These are phyloP conservation scores for Lentinus polychrous DNA, from an alignment of 1,284 basidiomycete genomes.

Conservation along the genomic window DNA sequence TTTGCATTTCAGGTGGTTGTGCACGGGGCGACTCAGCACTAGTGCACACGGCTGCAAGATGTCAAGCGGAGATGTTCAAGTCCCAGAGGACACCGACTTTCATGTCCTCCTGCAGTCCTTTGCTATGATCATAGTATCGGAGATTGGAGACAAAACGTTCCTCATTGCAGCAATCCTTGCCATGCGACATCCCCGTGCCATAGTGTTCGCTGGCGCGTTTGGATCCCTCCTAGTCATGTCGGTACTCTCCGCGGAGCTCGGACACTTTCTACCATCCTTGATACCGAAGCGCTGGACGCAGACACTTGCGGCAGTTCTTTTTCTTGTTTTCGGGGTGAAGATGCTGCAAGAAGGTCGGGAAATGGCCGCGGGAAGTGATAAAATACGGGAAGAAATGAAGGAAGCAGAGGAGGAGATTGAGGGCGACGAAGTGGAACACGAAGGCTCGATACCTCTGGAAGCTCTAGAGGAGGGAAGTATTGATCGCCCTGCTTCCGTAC, in stretches of 20 bases:
- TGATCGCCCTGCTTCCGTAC: conserved; percentile 1
- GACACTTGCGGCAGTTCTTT: conserved; percentile 70
- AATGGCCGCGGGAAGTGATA: conserved; percentile 73
- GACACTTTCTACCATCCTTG: conserved; percentile 77
- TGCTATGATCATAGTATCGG: conserved; percentile 84
- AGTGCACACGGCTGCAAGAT: too few species aligned
- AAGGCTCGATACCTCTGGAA: conserved; percentile 46
- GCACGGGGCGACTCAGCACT: too few species aligned
- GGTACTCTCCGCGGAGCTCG: conserved; percentile 81
- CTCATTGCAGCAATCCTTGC: conserved; percentile 96
- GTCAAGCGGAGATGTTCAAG: conserved; percentile 13
- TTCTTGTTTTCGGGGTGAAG: conserved; percentile 82
- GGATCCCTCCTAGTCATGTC: conserved; percentile 90
- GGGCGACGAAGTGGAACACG: conserved; percentile 49
- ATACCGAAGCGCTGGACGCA: conserved; percentile 81
- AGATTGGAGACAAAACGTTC: conserved; percentile 98
- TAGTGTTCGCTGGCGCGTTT: conserved; percentile 90
- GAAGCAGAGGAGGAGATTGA: conserved; percentile 89
- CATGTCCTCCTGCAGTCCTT: conserved; percentile 72
- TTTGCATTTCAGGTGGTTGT: too few species aligned
- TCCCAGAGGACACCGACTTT: conserved; percentile 29
- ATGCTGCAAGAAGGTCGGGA: conserved; percentile 77
- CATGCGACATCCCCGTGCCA: conserved; percentile 83
- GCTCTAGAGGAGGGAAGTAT: conserved; percentile 53
- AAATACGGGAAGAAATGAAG: conserved; percentile 88